These are phyloP conservation scores for Santalum album DNA, from an alignment of 164 flowering plant genomes.

Conservation along the genomic window DNA sequence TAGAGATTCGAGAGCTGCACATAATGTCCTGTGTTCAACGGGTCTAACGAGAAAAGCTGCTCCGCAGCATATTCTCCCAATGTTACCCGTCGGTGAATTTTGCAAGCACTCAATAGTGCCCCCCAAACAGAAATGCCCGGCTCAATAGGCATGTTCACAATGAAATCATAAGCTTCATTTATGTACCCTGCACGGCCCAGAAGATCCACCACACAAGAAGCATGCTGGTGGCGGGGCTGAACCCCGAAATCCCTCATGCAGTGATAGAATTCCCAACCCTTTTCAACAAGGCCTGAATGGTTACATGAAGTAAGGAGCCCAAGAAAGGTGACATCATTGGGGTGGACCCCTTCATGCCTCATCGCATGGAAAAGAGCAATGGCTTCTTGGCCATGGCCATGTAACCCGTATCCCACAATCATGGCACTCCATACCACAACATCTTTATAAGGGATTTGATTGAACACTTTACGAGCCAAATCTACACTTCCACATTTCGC, in stretches of 20 bases:
- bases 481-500: constrained; percentile 54
- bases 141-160: constrained; percentile 37
- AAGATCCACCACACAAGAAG: constrained; percentile 53
- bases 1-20: constrained; percentile 61
- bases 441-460: constrained; percentile 30
- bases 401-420: constrained; percentile 54
- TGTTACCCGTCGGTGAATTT: constrained; percentile 30
- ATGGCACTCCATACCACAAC: constrained; percentile 58
- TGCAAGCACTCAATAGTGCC: constrained; percentile 53
- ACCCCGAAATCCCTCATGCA: constrained; percentile 35
- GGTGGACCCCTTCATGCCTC: constrained; percentile 30
- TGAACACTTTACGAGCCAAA: constrained; percentile 36
- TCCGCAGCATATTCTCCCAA: constrained; percentile 54
- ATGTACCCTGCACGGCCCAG: constrained; percentile 51
- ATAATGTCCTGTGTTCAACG: constrained; percentile 42
- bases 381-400: constrained; percentile 43
- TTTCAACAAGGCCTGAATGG: constrained; percentile 45
- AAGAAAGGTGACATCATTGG: constrained; percentile 52
- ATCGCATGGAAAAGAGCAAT: constrained; percentile 36
- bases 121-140: constrained; percentile 50
- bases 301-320: constrained; percentile 59
- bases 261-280: constrained; percentile 47
- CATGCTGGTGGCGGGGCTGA: constrained; percentile 43
- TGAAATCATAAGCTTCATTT: constrained; percentile 36
- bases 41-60: constrained; percentile 39